Conservation (phyloP, 225 moss, liverwort and hornwort species). For the Neckera pumila region DNA sequence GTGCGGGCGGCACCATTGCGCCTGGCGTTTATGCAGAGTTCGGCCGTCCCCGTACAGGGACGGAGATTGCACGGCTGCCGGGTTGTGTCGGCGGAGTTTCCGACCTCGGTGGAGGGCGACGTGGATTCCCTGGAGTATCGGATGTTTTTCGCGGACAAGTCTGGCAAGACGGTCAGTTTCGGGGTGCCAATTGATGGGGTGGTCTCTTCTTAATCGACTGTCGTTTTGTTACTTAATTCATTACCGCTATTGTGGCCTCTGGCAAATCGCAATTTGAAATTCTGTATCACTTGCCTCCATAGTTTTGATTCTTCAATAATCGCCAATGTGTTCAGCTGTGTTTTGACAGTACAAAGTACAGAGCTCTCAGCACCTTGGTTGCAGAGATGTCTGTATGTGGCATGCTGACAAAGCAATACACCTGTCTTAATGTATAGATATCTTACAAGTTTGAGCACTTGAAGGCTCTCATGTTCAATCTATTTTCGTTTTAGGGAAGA, state of each 20-base stretch:
- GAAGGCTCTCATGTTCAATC: background rate
- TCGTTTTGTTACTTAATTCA: background rate
- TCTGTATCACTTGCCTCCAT: background rate
- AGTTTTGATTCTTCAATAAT: background rate
- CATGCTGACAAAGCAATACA: background rate
- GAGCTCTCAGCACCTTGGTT: background rate
- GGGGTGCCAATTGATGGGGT: background rate
- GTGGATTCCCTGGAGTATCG: constrained; percentile 68
- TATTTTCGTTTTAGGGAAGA: background rate
- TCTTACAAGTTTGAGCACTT: background rate
- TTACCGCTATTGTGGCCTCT: background rate
- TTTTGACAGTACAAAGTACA: background rate
- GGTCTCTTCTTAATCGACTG: background rate
- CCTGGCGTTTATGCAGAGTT: background rate
- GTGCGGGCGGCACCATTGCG: constrained; percentile 9
- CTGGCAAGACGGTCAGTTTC: background rate
- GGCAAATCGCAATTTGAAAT: background rate
- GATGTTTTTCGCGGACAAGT: constrained; percentile 65
- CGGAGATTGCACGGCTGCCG: constrained; percentile 12
- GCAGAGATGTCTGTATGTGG: background rate
- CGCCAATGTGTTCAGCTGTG: background rate
- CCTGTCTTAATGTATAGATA: background rate
- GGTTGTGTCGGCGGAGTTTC: constrained; percentile 32
- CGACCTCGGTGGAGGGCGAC: constrained; percentile 47
- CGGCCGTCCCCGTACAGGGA: background rate